Percentiles rank a stretch among this genome's conserved stretches.
These are phyloP conservation scores for Ogataea sp. DNA, from an alignment of 805 yeast genomes.

Conservation along the genomic window DNA sequence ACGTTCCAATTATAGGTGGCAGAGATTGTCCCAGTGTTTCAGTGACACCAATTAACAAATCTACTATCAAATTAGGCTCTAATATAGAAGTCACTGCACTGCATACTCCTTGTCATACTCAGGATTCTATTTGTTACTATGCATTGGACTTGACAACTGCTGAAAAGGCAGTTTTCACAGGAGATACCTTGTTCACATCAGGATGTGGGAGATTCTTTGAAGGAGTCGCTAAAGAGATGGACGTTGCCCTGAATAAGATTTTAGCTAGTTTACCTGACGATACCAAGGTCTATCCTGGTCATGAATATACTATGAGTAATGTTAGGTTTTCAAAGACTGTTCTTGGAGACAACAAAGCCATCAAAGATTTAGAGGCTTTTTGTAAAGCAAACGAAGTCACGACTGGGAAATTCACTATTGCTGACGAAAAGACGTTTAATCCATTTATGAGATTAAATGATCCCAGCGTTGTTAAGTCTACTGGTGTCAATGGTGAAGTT, in stretches of 20 bases:
- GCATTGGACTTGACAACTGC: conserved; percentile 56
- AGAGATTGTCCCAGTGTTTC: conserved; percentile 68
- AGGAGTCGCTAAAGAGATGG: conserved; percentile 81
- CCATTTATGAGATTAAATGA: conserved; percentile 84
- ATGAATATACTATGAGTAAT: conserved; percentile 85
- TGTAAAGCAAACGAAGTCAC: conserved; percentile 53
- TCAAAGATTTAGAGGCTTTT: conserved; percentile 45
- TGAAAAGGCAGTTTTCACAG: conserved; percentile 79
- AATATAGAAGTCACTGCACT: conserved; percentile 64
- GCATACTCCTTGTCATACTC: conserved; percentile 97
- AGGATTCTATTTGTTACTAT: conserved; percentile 87
- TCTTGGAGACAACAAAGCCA: conserved; percentile 39
- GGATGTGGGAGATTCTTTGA: conserved; percentile 98
- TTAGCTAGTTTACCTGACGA: conserved; percentile 57
- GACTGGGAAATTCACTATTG: conserved; percentile 81
- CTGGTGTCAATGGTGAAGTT: conserved; percentile 41
- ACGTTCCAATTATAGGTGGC: conserved; percentile 76
- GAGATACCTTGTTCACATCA: conserved; percentile 88
- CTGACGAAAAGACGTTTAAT: conserved; percentile 73
- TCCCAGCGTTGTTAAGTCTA: conserved; percentile 47
- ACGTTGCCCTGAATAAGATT: conserved; percentile 48
- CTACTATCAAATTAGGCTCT: conserved; percentile 54
- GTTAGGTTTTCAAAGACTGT: conserved; percentile 68
- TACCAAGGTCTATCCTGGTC: conserved; percentile 86
- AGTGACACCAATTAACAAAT: conserved; percentile 59